These are phyloP conservation scores for Rubia balearica DNA, from an alignment of 305 asterid genomes.

Conservation along the genomic window DNA sequence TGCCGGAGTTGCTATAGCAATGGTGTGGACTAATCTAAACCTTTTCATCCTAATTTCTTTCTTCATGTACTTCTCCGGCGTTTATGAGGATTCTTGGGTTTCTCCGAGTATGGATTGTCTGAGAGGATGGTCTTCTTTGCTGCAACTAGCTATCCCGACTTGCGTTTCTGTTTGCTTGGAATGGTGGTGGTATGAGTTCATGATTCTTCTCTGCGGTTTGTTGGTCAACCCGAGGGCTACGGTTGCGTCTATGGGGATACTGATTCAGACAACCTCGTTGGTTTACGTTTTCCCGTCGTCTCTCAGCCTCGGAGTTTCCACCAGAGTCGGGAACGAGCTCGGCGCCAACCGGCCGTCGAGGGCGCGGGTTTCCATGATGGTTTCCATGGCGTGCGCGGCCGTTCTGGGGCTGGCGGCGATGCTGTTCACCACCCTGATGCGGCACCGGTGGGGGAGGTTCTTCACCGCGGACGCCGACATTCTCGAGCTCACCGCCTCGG, in stretches of 20 bases:
- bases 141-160: constrained; percentile 57
- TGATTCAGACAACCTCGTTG: constrained; percentile 77
- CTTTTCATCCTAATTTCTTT: constrained; percentile 42
- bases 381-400: constrained; percentile 36
- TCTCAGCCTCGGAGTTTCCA: constrained; percentile 71
- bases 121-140: constrained; percentile 59
- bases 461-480: constrained; percentile 56
- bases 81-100: constrained; percentile 60
- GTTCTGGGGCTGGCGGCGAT: constrained; percentile 55
- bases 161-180: constrained; percentile 80
- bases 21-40: constrained; percentile 68
- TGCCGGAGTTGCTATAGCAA: constrained; percentile 67
- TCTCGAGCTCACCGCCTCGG: constrained; percentile 53
- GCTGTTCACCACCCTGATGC: constrained; percentile 51
- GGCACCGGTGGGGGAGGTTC: constrained; percentile 55
- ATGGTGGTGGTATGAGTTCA: constrained; percentile 98
- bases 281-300: constrained; percentile 83
- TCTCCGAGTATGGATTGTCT: constrained; percentile 53
- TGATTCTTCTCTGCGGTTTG: constrained; percentile 79
- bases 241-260: constrained; percentile 78
- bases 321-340: constrained; percentile 68
- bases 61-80: constrained; percentile 54
- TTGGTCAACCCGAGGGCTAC: constrained; percentile 62
- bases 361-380: constrained; percentile 59
- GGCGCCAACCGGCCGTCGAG: constrained; percentile 57